phyloP scores from a whole-genome alignment of 306 rosid genomes.

The Quercus wislizeni region DNA sequence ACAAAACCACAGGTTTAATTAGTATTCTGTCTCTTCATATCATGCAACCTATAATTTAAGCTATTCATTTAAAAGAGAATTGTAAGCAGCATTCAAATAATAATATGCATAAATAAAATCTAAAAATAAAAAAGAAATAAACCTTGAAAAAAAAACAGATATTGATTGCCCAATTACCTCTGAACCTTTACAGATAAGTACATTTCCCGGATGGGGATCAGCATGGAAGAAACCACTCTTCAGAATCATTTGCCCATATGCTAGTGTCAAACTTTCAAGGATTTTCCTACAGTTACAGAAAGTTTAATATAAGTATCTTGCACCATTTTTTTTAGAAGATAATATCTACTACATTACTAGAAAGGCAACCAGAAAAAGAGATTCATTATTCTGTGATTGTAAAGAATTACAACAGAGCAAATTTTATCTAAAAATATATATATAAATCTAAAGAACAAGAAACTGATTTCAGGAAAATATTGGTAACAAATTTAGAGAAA shows the following conservation, averaged over 20 bases:
- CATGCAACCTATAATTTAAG: background rate
- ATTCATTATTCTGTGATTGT: background rate
- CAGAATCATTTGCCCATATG: constrained; percentile 98
- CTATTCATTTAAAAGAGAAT: constrained; percentile 6
- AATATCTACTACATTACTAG: background rate
- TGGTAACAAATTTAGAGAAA: background rate
- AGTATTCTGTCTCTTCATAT: constrained; percentile 7
- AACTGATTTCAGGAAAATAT: background rate
- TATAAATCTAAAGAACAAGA: background rate
- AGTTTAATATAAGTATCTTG: background rate
- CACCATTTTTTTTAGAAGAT: background rate
- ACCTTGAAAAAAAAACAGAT: background rate
- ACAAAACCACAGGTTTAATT: constrained; percentile 18
- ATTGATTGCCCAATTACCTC: constrained; percentile 64
- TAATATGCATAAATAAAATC: background rate
- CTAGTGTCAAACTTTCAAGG: constrained; percentile 89
- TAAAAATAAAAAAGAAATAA: background rate
- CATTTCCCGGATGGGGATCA: constrained; percentile 98
- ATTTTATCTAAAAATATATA: background rate
- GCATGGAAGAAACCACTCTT: constrained; percentile 97
- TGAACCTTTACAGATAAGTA: constrained; percentile 87
- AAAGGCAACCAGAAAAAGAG: background rate
- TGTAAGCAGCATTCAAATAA: constrained; percentile 4
- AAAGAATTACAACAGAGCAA: background rate
- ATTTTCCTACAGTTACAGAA: constrained; percentile 68